phyloP scores from a whole-genome alignment of 768 basidiomycete species.

The Hericium coralloides region DNA sequence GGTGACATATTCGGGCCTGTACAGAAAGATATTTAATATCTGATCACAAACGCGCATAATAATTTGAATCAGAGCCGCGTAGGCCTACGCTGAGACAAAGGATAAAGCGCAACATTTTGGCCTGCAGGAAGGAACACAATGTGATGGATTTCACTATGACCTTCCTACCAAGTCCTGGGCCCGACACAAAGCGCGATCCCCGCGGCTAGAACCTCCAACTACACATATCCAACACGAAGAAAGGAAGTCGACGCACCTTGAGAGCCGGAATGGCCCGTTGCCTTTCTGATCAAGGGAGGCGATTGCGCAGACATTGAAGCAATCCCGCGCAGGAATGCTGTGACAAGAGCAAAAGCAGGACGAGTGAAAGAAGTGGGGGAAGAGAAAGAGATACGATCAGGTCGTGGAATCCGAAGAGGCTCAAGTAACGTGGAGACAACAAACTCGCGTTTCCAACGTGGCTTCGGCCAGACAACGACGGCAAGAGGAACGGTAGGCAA shows the following conservation, averaged over 20 bases:
- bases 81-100: not conserved
- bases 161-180: too few relatives aligned
- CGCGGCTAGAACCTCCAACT: constrained; percentile 4
- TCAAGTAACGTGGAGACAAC: constrained; percentile 12
- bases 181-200: not conserved
- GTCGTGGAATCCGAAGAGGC: constrained; percentile 9
- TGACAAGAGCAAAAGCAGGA: not conserved
- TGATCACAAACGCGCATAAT: not conserved
- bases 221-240: not conserved
- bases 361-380: constrained; percentile 6
- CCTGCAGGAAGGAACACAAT: not conserved
- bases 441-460: constrained; percentile 18
- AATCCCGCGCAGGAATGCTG: not conserved
- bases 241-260: constrained; percentile 6
- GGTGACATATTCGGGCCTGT: constrained; percentile 11
- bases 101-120: not conserved
- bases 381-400: constrained; percentile 8
- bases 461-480: constrained; percentile 12
- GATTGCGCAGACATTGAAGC: constrained; percentile 15
- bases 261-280: constrained; percentile 1
- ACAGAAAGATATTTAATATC: not conserved
- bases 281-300: constrained; percentile 12
- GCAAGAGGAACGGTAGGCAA: constrained; percentile 12
- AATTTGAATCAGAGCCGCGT: not conserved
- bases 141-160: not conserved